Evolutionary conservation across 2,329 filamentous ascomycete species (phyloP).

Genomic region (Pezicula radicicola): DNA sequence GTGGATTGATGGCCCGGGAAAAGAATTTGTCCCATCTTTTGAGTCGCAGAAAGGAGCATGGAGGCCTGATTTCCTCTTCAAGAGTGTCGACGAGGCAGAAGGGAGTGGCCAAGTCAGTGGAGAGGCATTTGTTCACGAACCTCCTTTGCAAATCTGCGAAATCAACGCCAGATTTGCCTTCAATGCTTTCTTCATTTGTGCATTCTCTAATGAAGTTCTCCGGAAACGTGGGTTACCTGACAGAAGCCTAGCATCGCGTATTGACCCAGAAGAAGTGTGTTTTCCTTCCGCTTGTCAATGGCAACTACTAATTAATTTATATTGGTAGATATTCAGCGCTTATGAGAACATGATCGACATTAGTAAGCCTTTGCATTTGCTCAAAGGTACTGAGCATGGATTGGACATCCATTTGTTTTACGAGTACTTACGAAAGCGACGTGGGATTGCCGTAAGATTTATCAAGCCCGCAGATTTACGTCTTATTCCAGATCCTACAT

Average conservation of each 20-base stretch:
- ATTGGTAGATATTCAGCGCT: background rate
- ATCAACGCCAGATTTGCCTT: constrained; percentile 7
- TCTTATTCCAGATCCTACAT: background rate
- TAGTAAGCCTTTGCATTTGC: constrained; percentile 3
- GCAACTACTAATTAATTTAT: too few relatives aligned
- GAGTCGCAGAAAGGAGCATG: background rate
- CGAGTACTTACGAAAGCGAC: background rate
- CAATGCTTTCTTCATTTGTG: constrained; percentile 3
- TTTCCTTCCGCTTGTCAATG: background rate
- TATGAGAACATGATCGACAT: background rate
- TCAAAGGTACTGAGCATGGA: constrained; percentile 3
- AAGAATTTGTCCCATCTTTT: background rate
- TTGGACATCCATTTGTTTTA: constrained; percentile 6
- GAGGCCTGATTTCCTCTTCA: constrained; percentile 7
- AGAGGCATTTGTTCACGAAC: too few relatives aligned
- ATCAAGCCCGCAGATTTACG: constrained; percentile 1
- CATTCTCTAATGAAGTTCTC: constrained; percentile 5
- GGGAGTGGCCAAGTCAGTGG: background rate
- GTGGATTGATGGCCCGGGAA: constrained; percentile 3
- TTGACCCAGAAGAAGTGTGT: constrained; percentile 1
- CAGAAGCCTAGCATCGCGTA: constrained; percentile 1
- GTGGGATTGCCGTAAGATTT: background rate
- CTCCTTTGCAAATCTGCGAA: constrained; percentile 3
- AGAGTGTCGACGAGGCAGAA: background rate
- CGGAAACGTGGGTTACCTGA: background rate